Percentiles rank a stretch among this genome's conserved stretches.
These are phyloP conservation scores for Achaetomium macrosporum DNA, from an alignment of 2,329 filamentous ascomycete genomes.

Conservation along the genomic window DNA sequence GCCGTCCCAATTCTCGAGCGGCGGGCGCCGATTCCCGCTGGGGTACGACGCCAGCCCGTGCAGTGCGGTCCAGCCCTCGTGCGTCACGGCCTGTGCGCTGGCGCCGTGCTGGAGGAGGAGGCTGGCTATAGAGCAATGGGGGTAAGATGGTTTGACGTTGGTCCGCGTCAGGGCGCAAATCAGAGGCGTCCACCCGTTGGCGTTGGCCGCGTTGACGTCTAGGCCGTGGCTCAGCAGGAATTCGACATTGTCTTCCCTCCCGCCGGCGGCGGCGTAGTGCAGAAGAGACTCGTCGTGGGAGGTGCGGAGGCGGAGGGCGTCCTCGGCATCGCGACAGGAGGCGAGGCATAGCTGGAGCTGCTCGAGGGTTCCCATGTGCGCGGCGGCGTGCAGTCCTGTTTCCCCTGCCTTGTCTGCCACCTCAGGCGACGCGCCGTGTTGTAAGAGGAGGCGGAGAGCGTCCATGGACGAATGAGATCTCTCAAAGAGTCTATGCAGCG, in stretches of 20 bases:
- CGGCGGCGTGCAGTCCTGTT: slow-evolving; percentile 17
- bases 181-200: slow-evolving; percentile 29
- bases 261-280: slow-evolving; percentile 28
- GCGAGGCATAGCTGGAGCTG: slow-evolving; percentile 21
- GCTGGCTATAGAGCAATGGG: slow-evolving; percentile 10
- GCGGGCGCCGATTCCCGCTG: neutral
- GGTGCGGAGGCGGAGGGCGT: slow-evolving; percentile 14
- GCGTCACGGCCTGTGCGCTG: slow-evolving; percentile 15
- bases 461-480: slow-evolving; percentile 9
- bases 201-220: slow-evolving; percentile 22
- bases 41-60: slow-evolving; percentile 16
- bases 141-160: neutral
- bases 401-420: slow-evolving; percentile 22
- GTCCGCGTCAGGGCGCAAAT: slow-evolving; percentile 24
- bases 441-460: slow-evolving; percentile 20
- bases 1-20: neutral
- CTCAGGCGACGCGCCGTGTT: slow-evolving; percentile 19
- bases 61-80: slow-evolving; percentile 27
- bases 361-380: slow-evolving; percentile 19
- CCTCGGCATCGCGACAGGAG: neutral
- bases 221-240: slow-evolving; percentile 19
- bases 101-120: slow-evolving; percentile 25
- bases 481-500: slow-evolving; percentile 18
- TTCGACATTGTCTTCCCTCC: slow-evolving; percentile 20
- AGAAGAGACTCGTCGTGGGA: slow-evolving; percentile 25